A percentile compares a stretch with the other conserved stretches of the same genome.
Conservation (phyloP, 2,329 filamentous ascomycete genomes). For the Botrytis sinoallii region DNA sequence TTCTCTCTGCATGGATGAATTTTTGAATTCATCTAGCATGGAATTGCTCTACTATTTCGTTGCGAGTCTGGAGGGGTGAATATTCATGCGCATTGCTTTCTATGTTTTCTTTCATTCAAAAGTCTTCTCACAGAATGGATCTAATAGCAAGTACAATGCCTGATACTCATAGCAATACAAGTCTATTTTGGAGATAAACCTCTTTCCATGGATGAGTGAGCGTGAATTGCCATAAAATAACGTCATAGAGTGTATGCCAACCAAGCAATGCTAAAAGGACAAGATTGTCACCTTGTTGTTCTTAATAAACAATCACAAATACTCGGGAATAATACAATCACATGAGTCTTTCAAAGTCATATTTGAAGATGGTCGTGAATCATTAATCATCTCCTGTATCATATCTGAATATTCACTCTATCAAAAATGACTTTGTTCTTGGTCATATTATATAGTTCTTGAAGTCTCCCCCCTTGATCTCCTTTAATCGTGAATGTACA, state of each 20-base stretch:
- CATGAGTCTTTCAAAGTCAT: constrained; percentile 1
- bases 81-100: constrained; percentile 9
- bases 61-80: constrained; percentile 15
- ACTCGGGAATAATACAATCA: neutral
- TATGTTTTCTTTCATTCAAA: constrained; percentile 19
- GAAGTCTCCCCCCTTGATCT: neutral
- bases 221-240: neutral
- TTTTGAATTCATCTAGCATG: neutral
- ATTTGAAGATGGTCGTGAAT: constrained; percentile 10
- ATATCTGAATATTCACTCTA: constrained; percentile 9
- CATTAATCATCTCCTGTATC: constrained; percentile 12
- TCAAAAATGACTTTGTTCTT: constrained; percentile 6
- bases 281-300: constrained; percentile 5
- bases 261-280: neutral
- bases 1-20: constrained; percentile 5
- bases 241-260: constrained; percentile 1
- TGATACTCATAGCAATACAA: constrained; percentile 17
- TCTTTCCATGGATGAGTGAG: neutral
- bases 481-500: neutral
- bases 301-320: constrained; percentile 3
- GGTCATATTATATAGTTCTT: constrained; percentile 11
- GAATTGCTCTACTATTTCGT: constrained; percentile 7
- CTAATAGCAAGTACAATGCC: constrained; percentile 19
- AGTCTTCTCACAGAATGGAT: constrained; percentile 18
- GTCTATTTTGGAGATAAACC: constrained; percentile 9